These are phyloP conservation scores for Pythium rishiriense DNA, from an alignment of 352 stramenopile species.

Conservation along the genomic window DNA sequence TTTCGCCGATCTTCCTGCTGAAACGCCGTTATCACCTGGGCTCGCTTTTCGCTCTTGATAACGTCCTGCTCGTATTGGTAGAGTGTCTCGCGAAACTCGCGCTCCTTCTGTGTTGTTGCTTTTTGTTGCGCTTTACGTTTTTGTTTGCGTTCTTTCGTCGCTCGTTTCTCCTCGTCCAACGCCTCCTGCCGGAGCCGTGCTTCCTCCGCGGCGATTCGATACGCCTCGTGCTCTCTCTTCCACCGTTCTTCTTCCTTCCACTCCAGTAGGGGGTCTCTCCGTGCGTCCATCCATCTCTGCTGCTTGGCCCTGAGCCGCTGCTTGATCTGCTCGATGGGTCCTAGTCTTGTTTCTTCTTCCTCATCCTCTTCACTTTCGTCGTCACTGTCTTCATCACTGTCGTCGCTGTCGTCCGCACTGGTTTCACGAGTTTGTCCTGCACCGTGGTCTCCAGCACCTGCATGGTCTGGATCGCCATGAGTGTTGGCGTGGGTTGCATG, in stretches of 20 bases:
- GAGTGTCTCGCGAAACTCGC: constrained; percentile 44
- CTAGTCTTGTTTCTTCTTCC: constrained; percentile 38
- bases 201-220: constrained; percentile 30
- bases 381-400: constrained; percentile 31
- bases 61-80: constrained; percentile 47
- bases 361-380: constrained; percentile 39
- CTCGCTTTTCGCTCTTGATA: constrained; percentile 45
- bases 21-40: constrained; percentile 47
- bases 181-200: constrained; percentile 24
- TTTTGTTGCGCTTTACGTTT: constrained; percentile 48
- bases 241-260: constrained; percentile 49
- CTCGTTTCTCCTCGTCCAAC: constrained; percentile 31
- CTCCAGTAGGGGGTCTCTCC: constrained; percentile 47
- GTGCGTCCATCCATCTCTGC: constrained; percentile 39
- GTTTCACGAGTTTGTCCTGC: constrained; percentile 23
- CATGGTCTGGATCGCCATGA: constrained; percentile 30
- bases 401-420: constrained; percentile 22
- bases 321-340: constrained; percentile 22
- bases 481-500: constrained; percentile 19
- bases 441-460: constrained; percentile 20
- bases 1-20: constrained; percentile 37
- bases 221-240: constrained; percentile 40
- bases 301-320: constrained; percentile 35
- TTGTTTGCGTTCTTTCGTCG: constrained; percentile 41
- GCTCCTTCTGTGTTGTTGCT: constrained; percentile 49